Evolutionary conservation across 495 filamentous ascomycete species (phyloP).

Genomic region (Aspergillus nidulans): DNA sequence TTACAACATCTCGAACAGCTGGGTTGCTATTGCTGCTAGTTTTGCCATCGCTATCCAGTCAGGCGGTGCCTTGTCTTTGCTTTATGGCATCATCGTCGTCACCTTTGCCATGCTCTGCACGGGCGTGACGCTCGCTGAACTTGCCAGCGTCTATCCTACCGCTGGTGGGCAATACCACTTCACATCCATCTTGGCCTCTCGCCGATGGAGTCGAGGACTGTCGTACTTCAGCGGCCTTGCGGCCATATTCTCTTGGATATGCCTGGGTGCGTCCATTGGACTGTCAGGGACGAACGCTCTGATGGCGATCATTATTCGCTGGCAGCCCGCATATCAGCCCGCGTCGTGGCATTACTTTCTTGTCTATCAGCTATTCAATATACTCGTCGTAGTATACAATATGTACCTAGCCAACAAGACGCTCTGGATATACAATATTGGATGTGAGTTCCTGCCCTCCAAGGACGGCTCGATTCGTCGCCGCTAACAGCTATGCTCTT

Average conservation of each 20-base stretch:
- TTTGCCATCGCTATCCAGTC: constrained; percentile 28
- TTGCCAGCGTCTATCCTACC: constrained; percentile 49
- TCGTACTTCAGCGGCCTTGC: constrained; percentile 28
- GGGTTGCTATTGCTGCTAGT: constrained; percentile 29
- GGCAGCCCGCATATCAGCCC: constrained; percentile 21
- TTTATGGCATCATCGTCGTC: constrained; percentile 29
- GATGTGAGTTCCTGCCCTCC: constrained; percentile 18
- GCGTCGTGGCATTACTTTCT: constrained; percentile 36
- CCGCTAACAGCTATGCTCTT: neutral
- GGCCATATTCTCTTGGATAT: constrained; percentile 27
- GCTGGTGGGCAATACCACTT: constrained; percentile 48
- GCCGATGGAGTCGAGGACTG: constrained; percentile 19
- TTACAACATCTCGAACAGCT: constrained; percentile 33
- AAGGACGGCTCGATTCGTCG: neutral
- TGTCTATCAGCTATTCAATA: constrained; percentile 36
- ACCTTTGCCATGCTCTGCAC: constrained; percentile 28
- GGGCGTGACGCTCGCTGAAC: constrained; percentile 44
- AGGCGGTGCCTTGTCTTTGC: constrained; percentile 27
- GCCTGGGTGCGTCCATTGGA: constrained; percentile 20
- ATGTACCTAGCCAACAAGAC: constrained; percentile 25
- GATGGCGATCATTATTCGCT: constrained; percentile 27
- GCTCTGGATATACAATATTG: constrained; percentile 30
- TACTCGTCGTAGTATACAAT: constrained; percentile 24
- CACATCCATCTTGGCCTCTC: constrained; percentile 27
- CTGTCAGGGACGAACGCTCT: constrained; percentile 21